Base-by-base conservation (phyloP, 352 stramenopile genomes). In the Phytophthora foliorum region DNA sequence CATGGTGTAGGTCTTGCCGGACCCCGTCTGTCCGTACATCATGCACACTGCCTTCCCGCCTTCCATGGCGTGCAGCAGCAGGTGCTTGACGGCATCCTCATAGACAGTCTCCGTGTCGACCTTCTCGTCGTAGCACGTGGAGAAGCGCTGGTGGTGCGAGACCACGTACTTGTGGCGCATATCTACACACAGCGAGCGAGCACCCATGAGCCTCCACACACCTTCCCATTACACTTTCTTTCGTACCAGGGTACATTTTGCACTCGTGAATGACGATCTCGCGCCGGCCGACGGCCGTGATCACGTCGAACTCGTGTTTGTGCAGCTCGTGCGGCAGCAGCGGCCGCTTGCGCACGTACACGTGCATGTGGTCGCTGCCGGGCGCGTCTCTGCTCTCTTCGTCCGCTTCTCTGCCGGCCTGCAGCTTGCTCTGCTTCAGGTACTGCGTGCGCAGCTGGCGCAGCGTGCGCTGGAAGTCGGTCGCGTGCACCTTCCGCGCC, bases 81-180 rank as follows among this genome's bases (percentile, higher is more conserved):
- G 69, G 25, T 88, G 80, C 63, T 88, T 82, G 41, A 75, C 78
- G 13, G 91, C 73, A 17, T 92, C 77, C 7, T 70, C 69, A 57
- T 92, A 97, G 31, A 97, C 78, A 7, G 82, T 82, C 69, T 95
- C 89, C 22, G 93, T 94, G 34, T 83, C 76, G 9, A 82, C 77
- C 13, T 79, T 72, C 36, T 96, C 85, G 52, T 92, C 78, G 73
- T 97, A 96, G 59, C 79, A 87, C 29, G 78, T 85, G 24, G 87
- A 94, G 60, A 91, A 94, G 24, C 74, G 76, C 67, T 93, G 93
- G 38, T 81, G 70, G 60, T 88, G 86, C 19, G 78, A 89, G 29
- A 92, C 88, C 52, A 97, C 81, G 56, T 91, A 91, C 85, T 96
- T 96, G 69, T 93, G 86, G 34, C 82, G 82, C 91, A 97, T 97